Evolutionary conservation across 2,329 filamentous ascomycete species (phyloP).

Genomic region (Microthyrium microscopicum): DNA sequence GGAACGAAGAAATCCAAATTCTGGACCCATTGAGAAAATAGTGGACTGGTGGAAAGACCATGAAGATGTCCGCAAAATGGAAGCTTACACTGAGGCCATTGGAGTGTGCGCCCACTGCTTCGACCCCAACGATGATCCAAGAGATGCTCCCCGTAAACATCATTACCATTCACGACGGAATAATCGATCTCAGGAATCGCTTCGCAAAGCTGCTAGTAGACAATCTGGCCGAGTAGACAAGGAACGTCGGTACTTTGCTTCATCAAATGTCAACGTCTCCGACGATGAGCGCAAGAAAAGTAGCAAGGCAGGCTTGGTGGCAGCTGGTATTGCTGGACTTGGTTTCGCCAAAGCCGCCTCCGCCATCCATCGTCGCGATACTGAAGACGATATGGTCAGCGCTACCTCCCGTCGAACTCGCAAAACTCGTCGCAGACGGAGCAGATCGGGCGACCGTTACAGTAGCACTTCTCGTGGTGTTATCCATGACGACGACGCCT

Average conservation of each 20-base stretch:
- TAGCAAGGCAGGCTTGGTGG: constrained; percentile 32
- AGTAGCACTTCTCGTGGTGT: constrained; percentile 4
- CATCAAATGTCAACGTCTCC: constrained; percentile 24
- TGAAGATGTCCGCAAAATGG: constrained; percentile 47
- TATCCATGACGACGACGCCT: constrained; percentile 3
- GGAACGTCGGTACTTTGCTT: constrained; percentile 33
- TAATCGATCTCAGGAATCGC: constrained; percentile 9
- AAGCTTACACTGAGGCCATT: constrained; percentile 51
- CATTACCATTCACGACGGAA: constrained; percentile 27
- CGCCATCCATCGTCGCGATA: constrained; percentile 36
- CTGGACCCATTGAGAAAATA: constrained; percentile 37
- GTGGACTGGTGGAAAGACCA: constrained; percentile 46
- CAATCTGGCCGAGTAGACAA: constrained; percentile 36
- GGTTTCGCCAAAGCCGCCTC: constrained; percentile 35
- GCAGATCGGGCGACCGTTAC: constrained; percentile 13
- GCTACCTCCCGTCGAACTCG: constrained; percentile 10
- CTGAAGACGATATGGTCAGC: constrained; percentile 39
- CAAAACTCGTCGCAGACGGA: constrained; percentile 20
- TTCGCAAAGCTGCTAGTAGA: constrained; percentile 8
- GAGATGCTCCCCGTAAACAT: constrained; percentile 44
- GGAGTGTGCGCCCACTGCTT: constrained; percentile 51
- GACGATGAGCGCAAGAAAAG: constrained; percentile 32
- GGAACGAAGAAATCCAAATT: constrained; percentile 36
- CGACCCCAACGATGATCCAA: constrained; percentile 38
- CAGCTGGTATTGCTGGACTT: constrained; percentile 37